These are phyloP conservation scores for Pythium myriotylum DNA, from an alignment of 352 stramenopile genomes.

Conservation along the genomic window DNA sequence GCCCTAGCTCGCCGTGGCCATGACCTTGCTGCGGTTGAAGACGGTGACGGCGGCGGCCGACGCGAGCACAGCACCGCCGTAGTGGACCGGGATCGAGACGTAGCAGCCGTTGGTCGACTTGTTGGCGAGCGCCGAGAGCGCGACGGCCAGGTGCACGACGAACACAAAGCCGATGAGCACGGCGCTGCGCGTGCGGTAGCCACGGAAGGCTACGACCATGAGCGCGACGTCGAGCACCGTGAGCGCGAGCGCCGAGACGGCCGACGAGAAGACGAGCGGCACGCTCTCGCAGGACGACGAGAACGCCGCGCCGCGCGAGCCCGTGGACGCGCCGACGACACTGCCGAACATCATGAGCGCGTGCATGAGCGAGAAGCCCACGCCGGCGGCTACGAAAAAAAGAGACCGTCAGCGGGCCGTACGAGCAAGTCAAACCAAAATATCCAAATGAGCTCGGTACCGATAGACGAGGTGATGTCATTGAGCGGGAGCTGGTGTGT, in stretches of 20 bases:
- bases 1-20: slow-evolving; percentile 21
- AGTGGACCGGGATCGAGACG: slow-evolving; percentile 78
- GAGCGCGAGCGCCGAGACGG: slow-evolving; percentile 72
- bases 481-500: slow-evolving; percentile 84
- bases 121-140: slow-evolving; percentile 78
- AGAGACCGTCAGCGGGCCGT: too few species aligned
- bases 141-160: slow-evolving; percentile 74
- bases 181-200: slow-evolving; percentile 66
- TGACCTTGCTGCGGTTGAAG: slow-evolving; percentile 48
- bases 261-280: slow-evolving; percentile 69
- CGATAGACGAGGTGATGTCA: slow-evolving; percentile 79
- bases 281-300: slow-evolving; percentile 69
- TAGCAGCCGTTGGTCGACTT: slow-evolving; percentile 77
- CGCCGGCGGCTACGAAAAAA: slow-evolving; percentile 57
- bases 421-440: neutral
- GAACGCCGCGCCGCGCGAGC: slow-evolving; percentile 71
- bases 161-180: slow-evolving; percentile 54
- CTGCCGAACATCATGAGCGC: slow-evolving; percentile 86
- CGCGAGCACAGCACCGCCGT: slow-evolving; percentile 56
- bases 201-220: slow-evolving; percentile 84
- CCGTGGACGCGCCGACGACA: slow-evolving; percentile 68
- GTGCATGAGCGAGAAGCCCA: slow-evolving; percentile 85
- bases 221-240: slow-evolving; percentile 78
- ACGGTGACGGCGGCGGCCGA: slow-evolving; percentile 42
- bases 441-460: slow-evolving; percentile 22